A percentile compares a stretch with the other conserved stretches of the same genome.
Conservation (phyloP, 2,329 filamentous ascomycete species). For the Thelonectria olida region DNA sequence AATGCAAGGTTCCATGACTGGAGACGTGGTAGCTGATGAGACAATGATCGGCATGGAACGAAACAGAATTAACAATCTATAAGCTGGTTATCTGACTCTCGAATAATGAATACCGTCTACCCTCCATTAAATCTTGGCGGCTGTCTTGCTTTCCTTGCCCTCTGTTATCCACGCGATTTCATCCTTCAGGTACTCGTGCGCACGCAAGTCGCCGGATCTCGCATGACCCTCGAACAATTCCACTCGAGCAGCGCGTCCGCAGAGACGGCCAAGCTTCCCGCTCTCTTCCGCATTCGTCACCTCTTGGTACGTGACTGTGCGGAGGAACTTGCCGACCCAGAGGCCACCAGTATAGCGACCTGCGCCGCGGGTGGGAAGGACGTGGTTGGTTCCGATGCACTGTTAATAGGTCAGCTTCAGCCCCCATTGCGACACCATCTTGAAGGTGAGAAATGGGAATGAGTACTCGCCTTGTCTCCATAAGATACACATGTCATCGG, state of each 20-base stretch:
- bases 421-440: no score
- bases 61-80: not conserved
- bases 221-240: conserved; percentile 27
- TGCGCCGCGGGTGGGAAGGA: conserved; percentile 14
- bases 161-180: conserved; percentile 8
- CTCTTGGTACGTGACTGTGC: conserved; percentile 27
- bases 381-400: conserved; percentile 28
- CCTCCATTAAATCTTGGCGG: not conserved
- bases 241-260: conserved; percentile 19
- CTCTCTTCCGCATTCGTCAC: conserved; percentile 13
- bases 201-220: conserved; percentile 22
- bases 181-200: not conserved
- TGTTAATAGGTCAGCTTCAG: not conserved
- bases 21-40: no score
- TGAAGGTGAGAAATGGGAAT: not conserved
- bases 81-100: not conserved
- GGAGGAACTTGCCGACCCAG: conserved; percentile 25
- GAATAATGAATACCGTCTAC: no score
- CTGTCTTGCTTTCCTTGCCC: not conserved
- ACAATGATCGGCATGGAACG: no score
- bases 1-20: no score
- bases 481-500: conserved; percentile 24
- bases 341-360: conserved; percentile 17
- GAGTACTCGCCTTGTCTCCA: conserved; percentile 22
- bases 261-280: conserved; percentile 17